Conservation (phyloP, 2,329 filamentous ascomycete genomes). For the Ophiostoma australiae region DNA sequence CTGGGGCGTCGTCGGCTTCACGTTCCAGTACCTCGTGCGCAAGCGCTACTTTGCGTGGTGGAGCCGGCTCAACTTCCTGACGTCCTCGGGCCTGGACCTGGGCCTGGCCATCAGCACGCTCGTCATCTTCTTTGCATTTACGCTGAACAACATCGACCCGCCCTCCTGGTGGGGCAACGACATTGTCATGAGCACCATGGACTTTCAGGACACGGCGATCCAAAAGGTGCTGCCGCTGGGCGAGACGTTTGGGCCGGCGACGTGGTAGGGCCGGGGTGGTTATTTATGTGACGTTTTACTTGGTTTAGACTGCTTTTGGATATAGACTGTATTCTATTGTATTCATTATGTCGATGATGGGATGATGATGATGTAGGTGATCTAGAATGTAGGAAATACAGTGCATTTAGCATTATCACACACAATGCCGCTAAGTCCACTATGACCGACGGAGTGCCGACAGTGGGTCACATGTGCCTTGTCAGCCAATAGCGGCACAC, state of each 20-base stretch:
- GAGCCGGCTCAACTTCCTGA: constrained; percentile 68
- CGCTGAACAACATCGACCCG: constrained; percentile 55
- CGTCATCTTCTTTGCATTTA: constrained; percentile 65
- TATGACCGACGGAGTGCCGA: neutral
- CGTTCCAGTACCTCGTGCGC: constrained; percentile 66
- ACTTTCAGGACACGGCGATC: constrained; percentile 56
- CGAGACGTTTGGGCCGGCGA: constrained; percentile 56
- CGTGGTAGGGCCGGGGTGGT: constrained; percentile 40
- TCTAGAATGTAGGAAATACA: too few species aligned
- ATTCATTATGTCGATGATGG: too few species aligned
- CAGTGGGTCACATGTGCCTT: neutral
- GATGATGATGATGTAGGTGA: too few species aligned
- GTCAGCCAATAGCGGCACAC: neutral
- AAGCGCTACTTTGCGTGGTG: constrained; percentile 63
- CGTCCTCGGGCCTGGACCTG: constrained; percentile 64
- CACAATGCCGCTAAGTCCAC: too few species aligned
- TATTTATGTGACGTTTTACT: neutral
- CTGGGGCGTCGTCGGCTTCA: constrained; percentile 66
- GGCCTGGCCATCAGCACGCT: constrained; percentile 63
- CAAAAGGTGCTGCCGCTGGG: constrained; percentile 49
- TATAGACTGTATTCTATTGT: too few species aligned
- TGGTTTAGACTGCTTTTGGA: neutral
- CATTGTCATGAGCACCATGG: constrained; percentile 56
- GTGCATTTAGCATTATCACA: too few species aligned
- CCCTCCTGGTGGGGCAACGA: constrained; percentile 67